A percentile compares a stretch with the other conserved stretches of the same genome.
phyloP scores from a whole-genome alignment of 768 basidiomycete species.

The Phylloporus sp. region DNA sequence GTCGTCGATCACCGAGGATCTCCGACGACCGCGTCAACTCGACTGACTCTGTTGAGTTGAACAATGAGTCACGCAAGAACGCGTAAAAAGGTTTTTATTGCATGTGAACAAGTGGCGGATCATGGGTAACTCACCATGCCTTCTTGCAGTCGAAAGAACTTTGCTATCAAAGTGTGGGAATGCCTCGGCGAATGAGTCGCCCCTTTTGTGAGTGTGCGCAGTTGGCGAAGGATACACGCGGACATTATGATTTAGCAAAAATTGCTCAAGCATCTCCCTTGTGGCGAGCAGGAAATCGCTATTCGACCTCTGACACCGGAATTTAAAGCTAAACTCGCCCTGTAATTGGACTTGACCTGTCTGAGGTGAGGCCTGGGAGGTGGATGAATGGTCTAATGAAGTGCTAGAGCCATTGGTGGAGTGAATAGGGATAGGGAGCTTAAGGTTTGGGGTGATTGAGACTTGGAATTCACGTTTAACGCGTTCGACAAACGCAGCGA shows the following conservation, averaged over 20 bases:
- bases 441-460: slow-evolving; percentile 79
- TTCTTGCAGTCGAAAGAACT: slow-evolving; percentile 74
- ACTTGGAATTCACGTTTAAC: slow-evolving; percentile 95
- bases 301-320: slow-evolving; percentile 92
- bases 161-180: slow-evolving; percentile 98
- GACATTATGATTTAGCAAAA: slow-evolving; percentile 78
- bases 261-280: slow-evolving; percentile 90
- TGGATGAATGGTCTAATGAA: slow-evolving; percentile 46
- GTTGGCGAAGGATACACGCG: slow-evolving; percentile 78
- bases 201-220: slow-evolving; percentile 77
- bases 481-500: slow-evolving; percentile 79
- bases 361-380: slow-evolving; percentile 20
- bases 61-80: slow-evolving; percentile 8
- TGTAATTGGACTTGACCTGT: slow-evolving; percentile 17
- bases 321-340: slow-evolving; percentile 88
- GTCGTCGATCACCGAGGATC: slow-evolving; percentile 65
- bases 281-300: slow-evolving; percentile 89
- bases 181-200: slow-evolving; percentile 91
- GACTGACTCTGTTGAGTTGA: slow-evolving; percentile 56
- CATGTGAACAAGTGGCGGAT: slow-evolving; percentile 31
- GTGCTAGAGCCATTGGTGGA: slow-evolving; percentile 45
- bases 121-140: slow-evolving; percentile 45
- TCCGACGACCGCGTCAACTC: slow-evolving; percentile 62
- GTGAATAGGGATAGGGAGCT: slow-evolving; percentile 35
- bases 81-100: neutral